Evolutionary conservation across 176 grass and related monocot species (phyloP), one percentile per base, ranked within the genome.

Genomic region (Cenchrus purpureus): DNA sequence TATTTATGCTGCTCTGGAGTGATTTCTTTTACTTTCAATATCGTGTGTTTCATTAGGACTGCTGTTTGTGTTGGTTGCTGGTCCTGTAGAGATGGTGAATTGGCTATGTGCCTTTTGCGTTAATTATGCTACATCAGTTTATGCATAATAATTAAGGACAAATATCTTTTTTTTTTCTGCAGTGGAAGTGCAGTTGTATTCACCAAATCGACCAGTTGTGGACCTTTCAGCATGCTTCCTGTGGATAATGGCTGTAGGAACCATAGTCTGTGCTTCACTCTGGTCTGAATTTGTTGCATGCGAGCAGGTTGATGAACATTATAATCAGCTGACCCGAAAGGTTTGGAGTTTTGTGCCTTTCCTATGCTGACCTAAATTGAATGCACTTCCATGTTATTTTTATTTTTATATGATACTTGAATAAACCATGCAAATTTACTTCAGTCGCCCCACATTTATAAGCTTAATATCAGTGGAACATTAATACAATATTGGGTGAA

Each of bases 111-210:
- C 17, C 10, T 83, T 72, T 11, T 8, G 48, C 45, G 32, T 88
- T 64, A 48, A 53, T 69, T 73, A 71, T 67, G 19, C 29, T 66
- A 66, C 17, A 57, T 7, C 17, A 57, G 10, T 74, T 40, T 63
- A 57, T 89, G 32, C 32, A 63, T 82, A 48, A 65, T 82, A 61
- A 73, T 87, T 87, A 22, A 79, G 31, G n/a, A 8, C 65, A 67
- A 22, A 10, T 86, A 86, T 84, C 51, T 92, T 74, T 88, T 61
- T 2, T 92, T 74, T 88, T 61, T 1, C 53, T 92, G 59, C 69
- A 98, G 96, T 98, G 65, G 93, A 98, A 77, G 43, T 98, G n/a
- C 84, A 95, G 63, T 62, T 98, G 57, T 98, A 98, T 92, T 95
- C 96, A 19, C 96, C 96, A 79, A 86, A 84, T 68, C 86, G 96